These are phyloP conservation scores for Rhinocladiella mackenziei DNA, from an alignment of 2,329 filamentous ascomycete species.

Conservation along the genomic window DNA sequence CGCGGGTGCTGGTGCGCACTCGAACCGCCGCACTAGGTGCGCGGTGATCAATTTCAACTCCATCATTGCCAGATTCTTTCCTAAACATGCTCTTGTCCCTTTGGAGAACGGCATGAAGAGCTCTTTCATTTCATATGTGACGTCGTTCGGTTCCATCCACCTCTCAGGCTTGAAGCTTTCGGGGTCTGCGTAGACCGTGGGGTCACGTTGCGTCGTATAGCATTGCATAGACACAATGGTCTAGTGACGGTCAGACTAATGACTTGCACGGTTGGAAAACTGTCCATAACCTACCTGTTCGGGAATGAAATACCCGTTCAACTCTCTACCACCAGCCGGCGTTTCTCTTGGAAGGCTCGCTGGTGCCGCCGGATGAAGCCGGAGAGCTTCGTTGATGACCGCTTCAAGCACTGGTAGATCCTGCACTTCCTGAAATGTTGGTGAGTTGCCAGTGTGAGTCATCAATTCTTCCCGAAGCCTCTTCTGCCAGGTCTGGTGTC, in stretches of 20 bases:
- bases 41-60: constrained; percentile 26
- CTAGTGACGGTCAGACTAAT: background rate
- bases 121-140: constrained; percentile 2
- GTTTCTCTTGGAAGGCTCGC: constrained; percentile 12
- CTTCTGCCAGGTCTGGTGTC: constrained; percentile 27
- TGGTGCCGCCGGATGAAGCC: constrained; percentile 44
- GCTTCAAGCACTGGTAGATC: constrained; percentile 54
- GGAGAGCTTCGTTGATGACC: constrained; percentile 57
- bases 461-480: constrained; percentile 26
- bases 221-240: constrained; percentile 17
- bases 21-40: constrained; percentile 14
- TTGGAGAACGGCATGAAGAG: constrained; percentile 25
- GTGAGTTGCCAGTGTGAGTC: constrained; percentile 8
- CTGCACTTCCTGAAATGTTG: constrained; percentile 39
- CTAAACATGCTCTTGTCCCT: constrained; percentile 25
- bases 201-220: constrained; percentile 16
- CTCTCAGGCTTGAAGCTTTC: constrained; percentile 12
- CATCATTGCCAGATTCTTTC: constrained; percentile 27
- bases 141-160: constrained; percentile 8
- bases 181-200: constrained; percentile 12
- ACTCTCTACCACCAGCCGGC: constrained; percentile 1
- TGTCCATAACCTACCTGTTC: constrained; percentile 10
- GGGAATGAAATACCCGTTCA: constrained; percentile 12
- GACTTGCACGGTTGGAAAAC: no score
- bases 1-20: background rate